Base-by-base conservation (phyloP, 2,329 filamentous ascomycete genomes). In the Exophiala oligosperma region DNA sequence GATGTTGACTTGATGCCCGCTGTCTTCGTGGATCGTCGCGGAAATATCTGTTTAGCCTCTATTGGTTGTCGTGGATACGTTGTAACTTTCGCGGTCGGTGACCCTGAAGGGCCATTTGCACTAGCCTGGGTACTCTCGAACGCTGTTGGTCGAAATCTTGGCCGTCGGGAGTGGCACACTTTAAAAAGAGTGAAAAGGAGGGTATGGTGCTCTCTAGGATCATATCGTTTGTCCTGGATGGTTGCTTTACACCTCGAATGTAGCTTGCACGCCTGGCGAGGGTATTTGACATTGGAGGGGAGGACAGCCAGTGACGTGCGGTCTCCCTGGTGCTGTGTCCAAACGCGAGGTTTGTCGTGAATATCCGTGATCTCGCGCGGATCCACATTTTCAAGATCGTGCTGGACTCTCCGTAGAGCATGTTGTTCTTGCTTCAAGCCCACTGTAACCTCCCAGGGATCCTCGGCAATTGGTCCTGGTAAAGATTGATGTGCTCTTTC, bases 371-470 rank as follows among this genome's bases (percentile, higher is more conserved):
- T 48, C 23, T 28, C 46, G 46, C 24, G 46, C 32, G 26, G 46
- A 48, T 48, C 46, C n/a, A 48, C 23, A 48, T 48, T 48, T 48
- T 48, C 46, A n/a, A n/a, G 14, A 48, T 48, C 46, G 46, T 17
- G 46, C 12, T 17, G 24, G 46, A 28, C 7, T 29, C 46, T 48
- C 26, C 46, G 12, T 14, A 48, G 46, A 48, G 46, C 8, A 32
- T 14, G 23, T 24, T 32, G 12, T 48, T 48, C 26, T 48, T 29
- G 26, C 24, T 28, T 48, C n/a, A 29, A 32, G 14, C 46, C 46
- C 5, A 14, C 26, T 21, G n/a, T 48, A 29, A 32, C 46, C 23
- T 48, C 46, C 26, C 8, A 29, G 24, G 24, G 1, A 48, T 48
- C 3, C 46, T 48, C 46, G 46, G 26, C 46, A 48, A 48, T 48